Evolutionary conservation across 306 rosid genomes (phyloP), one percentile per base, ranked within the genome.

Genomic region (Medicago lupulina): DNA sequence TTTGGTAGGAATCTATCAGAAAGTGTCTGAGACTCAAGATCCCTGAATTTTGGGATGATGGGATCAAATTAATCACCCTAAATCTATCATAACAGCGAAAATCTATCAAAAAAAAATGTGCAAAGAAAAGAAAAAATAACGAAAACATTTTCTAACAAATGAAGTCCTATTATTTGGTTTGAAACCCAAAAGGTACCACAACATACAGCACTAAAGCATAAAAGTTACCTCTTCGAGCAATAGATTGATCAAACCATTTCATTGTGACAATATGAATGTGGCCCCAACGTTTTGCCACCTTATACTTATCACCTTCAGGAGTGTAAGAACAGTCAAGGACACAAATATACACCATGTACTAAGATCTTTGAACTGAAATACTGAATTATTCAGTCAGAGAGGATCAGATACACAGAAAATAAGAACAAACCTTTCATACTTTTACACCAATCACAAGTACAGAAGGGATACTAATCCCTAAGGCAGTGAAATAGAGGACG

Each of bases 251-350:
- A 80, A 95, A 89, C 98, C 98, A 95, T 84, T 90, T 92, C 67
- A 75, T 88, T 79, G 96, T 84, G 72, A 92, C 96, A 72, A 92
- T 86, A 84, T 47, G 75, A 80, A 92, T 86, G 80, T 83, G 86
- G 68, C 96, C 97, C 98, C 98, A 95, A 64, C 67, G 79, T 71
- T 82, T 88, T 25, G 98, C 98, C 70, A 92, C 97, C 93, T 85
- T 89, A 79, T 90, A 86, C 82, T 95, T 95, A 88, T 89, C 98
- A 78, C 98, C 97, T 88, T 95, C 92, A 74, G 96, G 97, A 84
- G 89, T 89, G 82, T 95, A 84, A 83, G 83, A 80, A 88, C 70
- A 77, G 91, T 95, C 89, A 92, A 89, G 97, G 80, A 67, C 39
- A 85, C 94, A 84, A 80, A 80, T 43, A 77, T 34, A 39, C 68